Percentiles rank a stretch among this genome's conserved stretches.
phyloP scores from a whole-genome alignment of 768 basidiomycete genomes.

The Kwoniella shandongensis region DNA sequence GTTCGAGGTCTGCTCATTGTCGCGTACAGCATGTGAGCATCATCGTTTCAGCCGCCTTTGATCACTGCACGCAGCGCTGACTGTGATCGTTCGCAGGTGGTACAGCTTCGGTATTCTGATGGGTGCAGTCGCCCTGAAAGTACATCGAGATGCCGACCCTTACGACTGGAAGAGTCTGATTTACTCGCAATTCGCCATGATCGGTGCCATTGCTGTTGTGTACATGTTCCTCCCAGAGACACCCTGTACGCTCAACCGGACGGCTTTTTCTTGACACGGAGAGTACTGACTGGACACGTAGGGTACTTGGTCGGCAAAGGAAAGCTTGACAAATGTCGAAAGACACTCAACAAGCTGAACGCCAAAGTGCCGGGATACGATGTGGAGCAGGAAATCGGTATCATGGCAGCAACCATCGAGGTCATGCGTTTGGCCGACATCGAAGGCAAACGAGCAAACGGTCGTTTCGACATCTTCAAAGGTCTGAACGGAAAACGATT shows the following conservation, averaged over 20 bases:
- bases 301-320: not conserved
- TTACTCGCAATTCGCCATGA: not conserved
- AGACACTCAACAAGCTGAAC: not conserved
- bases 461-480: slow-evolving; percentile 1
- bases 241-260: not conserved
- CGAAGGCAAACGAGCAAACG: no score
- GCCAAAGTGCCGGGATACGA: not conserved
- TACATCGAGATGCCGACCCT: not conserved
- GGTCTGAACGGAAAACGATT: slow-evolving; percentile 8
- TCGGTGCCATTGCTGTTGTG: not conserved
- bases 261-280: no score
- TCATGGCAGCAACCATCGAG: not conserved
- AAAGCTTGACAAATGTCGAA: not conserved
- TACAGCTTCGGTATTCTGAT: slow-evolving; percentile 1
- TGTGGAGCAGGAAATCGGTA: not conserved
- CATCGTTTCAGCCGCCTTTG: no score
- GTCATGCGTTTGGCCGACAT: no score
- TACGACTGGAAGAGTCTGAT: slow-evolving; percentile 4
- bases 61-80: no score
- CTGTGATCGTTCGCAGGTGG: no score
- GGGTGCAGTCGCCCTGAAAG: not conserved
- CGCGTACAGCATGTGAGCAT: not conserved
- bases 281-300: not conserved
- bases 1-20: slow-evolving; percentile 3
- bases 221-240: slow-evolving; percentile 1